Evolutionary conservation across 2,329 filamentous ascomycete species (phyloP).

Genomic region (Trichoderma sp.): DNA sequence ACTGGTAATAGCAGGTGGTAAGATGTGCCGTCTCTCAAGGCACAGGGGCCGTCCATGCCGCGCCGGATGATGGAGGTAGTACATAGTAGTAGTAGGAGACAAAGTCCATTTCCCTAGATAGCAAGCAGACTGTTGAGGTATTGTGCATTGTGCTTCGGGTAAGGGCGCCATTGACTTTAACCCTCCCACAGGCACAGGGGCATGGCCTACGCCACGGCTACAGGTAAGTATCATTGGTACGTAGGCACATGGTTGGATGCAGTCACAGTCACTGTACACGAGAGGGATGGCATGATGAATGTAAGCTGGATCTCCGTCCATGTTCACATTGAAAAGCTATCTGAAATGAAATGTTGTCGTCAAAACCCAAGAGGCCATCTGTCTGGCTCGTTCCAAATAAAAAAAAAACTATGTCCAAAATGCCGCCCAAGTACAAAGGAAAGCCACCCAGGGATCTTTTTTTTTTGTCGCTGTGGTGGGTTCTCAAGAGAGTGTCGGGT

Average conservation of each 20-base stretch:
- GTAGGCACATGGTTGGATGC: background rate
- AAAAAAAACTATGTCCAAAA: slow-evolving; percentile 15
- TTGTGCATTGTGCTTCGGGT: background rate
- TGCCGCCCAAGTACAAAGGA: slow-evolving; percentile 18
- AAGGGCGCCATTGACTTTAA: background rate
- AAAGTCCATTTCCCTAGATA: background rate
- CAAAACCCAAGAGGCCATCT: slow-evolving; percentile 14
- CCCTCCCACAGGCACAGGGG: background rate
- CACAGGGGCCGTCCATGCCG: background rate
- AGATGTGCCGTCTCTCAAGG: background rate
- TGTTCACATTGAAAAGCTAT: slow-evolving; percentile 11
- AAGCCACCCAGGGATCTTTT: slow-evolving; percentile 8
- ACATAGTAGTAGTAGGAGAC: no score
- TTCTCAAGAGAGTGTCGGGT: slow-evolving; percentile 17
- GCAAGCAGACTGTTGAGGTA: background rate
- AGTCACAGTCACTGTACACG: background rate
- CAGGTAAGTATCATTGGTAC: background rate
- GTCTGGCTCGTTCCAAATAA: slow-evolving; percentile 13
- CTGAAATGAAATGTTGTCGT: slow-evolving; percentile 16
- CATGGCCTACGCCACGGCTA: background rate
- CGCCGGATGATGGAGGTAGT: background rate
- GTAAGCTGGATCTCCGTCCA: slow-evolving; percentile 10
- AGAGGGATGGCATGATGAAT: background rate
- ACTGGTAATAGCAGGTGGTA: background rate
- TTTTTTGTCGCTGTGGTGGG: slow-evolving; percentile 7